Percentiles rank a stretch among this genome's conserved stretches.
Evolutionary conservation across 169 alveolate genomes (phyloP).

Genomic region (Eimeria falciformis): DNA sequence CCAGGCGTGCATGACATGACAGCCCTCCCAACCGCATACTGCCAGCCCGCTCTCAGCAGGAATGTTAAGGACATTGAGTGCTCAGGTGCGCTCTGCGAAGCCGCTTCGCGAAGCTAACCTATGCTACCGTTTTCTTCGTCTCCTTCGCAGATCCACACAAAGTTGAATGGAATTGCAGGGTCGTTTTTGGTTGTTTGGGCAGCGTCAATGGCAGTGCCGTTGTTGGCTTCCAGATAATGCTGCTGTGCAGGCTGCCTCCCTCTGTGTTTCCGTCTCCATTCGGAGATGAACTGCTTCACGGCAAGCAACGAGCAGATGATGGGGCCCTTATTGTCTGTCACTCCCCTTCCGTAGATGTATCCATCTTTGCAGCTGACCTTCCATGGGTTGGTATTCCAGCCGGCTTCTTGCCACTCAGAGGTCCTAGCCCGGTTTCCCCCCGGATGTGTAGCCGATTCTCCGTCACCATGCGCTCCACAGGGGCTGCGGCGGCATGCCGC

Average conservation of each 20-base stretch:
- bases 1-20: no score
- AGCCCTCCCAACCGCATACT: no score
- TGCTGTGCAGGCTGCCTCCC: slow-evolving; percentile 14
- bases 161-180: slow-evolving; percentile 75
- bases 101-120: slow-evolving; percentile 55
- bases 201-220: neutral
- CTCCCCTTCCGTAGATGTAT: slow-evolving; percentile 79
- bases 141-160: slow-evolving; percentile 79
- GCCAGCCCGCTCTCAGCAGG: no score
- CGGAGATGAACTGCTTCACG: slow-evolving; percentile 70
- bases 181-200: neutral
- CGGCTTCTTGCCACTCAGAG: slow-evolving; percentile 60
- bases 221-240: slow-evolving; percentile 8
- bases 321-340: slow-evolving; percentile 81
- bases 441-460: neutral
- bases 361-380: slow-evolving; percentile 76
- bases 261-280: slow-evolving; percentile 66
- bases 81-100: no score
- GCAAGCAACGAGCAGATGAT: slow-evolving; percentile 77
- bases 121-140: slow-evolving; percentile 79
- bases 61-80: no score
- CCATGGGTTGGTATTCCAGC: slow-evolving; percentile 77
- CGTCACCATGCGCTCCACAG: neutral
- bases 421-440: neutral
- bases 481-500: slow-evolving; percentile 5